Evolutionary conservation across 2,329 filamentous ascomycete genomes (phyloP).

Genomic region (Sporothrix dimorphospora): DNA sequence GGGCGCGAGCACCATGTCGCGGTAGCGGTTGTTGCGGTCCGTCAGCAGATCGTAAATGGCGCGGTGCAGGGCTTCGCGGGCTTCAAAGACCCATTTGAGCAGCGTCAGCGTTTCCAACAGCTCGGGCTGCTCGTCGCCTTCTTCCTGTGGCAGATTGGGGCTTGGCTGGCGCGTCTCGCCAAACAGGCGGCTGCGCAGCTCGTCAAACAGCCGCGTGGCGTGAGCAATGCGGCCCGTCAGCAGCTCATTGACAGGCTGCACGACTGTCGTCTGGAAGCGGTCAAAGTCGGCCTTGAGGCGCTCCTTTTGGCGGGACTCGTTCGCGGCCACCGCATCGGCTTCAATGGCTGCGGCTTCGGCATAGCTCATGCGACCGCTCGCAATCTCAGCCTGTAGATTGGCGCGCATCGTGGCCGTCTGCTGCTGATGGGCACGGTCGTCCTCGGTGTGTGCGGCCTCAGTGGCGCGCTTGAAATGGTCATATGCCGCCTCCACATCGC

Average conservation of each 20-base stretch:
- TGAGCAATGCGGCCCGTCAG: slow-evolving; percentile 74
- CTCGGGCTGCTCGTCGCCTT: slow-evolving; percentile 93
- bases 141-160: slow-evolving; percentile 86
- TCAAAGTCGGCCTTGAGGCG: slow-evolving; percentile 80
- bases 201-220: slow-evolving; percentile 76
- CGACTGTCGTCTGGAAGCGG: slow-evolving; percentile 77
- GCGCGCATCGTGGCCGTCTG: slow-evolving; percentile 67
- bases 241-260: slow-evolving; percentile 81
- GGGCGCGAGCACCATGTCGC: slow-evolving; percentile 78
- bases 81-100: slow-evolving; percentile 96
- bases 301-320: slow-evolving; percentile 71
- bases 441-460: slow-evolving; percentile 62
- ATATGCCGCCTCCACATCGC: slow-evolving; percentile 71
- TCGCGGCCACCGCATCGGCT: slow-evolving; percentile 74
- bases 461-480: slow-evolving; percentile 60
- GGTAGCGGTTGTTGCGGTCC: slow-evolving; percentile 84
- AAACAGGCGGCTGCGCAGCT: slow-evolving; percentile 72
- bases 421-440: slow-evolving; percentile 52
- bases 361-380: slow-evolving; percentile 77
- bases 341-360: slow-evolving; percentile 82
- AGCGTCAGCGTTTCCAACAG: slow-evolving; percentile 91
- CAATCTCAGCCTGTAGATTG: slow-evolving; percentile 79
- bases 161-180: slow-evolving; percentile 68
- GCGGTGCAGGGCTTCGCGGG: slow-evolving; percentile 82
- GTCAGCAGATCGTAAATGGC: slow-evolving; percentile 83